phyloP scores from a whole-genome alignment of 2,329 filamentous ascomycete species.

The Spiromastix sp. region DNA sequence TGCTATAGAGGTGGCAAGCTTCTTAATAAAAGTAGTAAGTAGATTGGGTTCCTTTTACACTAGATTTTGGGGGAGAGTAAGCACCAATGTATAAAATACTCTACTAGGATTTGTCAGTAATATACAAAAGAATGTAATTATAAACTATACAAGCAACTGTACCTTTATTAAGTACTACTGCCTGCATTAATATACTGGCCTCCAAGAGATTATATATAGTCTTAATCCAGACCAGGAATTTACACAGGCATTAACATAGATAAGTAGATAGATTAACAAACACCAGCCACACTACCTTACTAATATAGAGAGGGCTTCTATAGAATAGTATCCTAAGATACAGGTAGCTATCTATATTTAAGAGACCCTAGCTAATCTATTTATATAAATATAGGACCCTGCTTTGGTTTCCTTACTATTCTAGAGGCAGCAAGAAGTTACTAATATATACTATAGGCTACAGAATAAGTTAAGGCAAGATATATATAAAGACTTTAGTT shows the following conservation, averaged over 20 bases:
- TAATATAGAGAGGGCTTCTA: conserved; percentile 6
- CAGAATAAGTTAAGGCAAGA: conserved; percentile 8
- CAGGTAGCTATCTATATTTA: conserved; percentile 8
- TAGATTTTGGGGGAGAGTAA: no score
- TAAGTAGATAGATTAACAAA: conserved; percentile 13
- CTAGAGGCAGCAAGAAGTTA: conserved; percentile 9
- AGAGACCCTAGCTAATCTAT: conserved; percentile 7
- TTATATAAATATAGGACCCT: no score
- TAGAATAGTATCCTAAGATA: conserved; percentile 13
- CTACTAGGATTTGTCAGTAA: conserved; percentile 16
- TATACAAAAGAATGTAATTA: conserved; percentile 15
- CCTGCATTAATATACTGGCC: conserved; percentile 8
- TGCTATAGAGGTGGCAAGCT: conserved; percentile 11
- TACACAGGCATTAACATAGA: conserved; percentile 10
- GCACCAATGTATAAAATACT: no score
- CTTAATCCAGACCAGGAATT: conserved; percentile 12
- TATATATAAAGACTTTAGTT: conserved; percentile 9
- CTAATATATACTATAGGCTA: conserved; percentile 8
- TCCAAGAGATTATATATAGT: conserved; percentile 14
- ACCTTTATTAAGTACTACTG: conserved; percentile 18
- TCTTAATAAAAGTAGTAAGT: no score
- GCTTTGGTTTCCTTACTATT: conserved; percentile 7
- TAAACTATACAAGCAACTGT: conserved; percentile 12
- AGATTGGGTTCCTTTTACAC: no score
- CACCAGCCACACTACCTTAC: no score